Conservation (phyloP, 768 basidiomycete species). For the Bullera alba region DNA sequence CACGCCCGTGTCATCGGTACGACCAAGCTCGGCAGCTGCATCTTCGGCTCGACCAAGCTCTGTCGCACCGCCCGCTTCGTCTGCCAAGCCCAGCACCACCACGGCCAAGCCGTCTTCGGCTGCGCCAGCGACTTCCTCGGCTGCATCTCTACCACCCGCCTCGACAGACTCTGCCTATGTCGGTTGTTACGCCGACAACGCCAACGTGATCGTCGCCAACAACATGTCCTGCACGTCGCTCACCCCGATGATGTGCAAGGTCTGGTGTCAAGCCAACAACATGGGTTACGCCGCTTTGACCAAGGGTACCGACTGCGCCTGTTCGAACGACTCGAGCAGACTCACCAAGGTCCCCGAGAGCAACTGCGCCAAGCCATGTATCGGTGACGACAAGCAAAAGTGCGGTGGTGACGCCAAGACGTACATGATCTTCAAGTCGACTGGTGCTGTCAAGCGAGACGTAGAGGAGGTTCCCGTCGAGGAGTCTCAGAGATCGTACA, state of each 20-base stretch:
- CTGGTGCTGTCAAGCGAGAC: too few species aligned
- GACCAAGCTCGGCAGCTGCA: background rate
- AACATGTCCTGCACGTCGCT: conserved; percentile 18
- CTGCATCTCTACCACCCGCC: background rate
- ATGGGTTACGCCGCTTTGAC: conserved; percentile 22
- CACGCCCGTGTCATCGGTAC: conserved; percentile 6
- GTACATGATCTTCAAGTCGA: background rate
- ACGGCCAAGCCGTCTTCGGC: background rate
- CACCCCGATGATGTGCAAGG: conserved; percentile 24
- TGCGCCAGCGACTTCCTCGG: background rate
- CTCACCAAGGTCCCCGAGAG: background rate
- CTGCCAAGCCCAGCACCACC: background rate
- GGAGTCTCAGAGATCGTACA: too few species aligned
- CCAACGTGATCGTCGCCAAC: conserved; percentile 3
- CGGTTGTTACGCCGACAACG: conserved; percentile 19
- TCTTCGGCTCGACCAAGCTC: too few species aligned
- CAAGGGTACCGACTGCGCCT: conserved; percentile 25
- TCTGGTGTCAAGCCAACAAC: conserved; percentile 30
- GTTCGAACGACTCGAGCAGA: conserved; percentile 3
- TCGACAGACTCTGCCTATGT: conserved; percentile 2
- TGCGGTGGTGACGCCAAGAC: background rate
- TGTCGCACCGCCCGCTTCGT: background rate
- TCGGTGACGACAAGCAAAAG: background rate
- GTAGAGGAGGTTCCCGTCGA: too few species aligned
- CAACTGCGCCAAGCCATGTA: background rate